These are phyloP conservation scores for Rosa rugosa DNA, from an alignment of 306 rosid species.

Conservation along the genomic window DNA sequence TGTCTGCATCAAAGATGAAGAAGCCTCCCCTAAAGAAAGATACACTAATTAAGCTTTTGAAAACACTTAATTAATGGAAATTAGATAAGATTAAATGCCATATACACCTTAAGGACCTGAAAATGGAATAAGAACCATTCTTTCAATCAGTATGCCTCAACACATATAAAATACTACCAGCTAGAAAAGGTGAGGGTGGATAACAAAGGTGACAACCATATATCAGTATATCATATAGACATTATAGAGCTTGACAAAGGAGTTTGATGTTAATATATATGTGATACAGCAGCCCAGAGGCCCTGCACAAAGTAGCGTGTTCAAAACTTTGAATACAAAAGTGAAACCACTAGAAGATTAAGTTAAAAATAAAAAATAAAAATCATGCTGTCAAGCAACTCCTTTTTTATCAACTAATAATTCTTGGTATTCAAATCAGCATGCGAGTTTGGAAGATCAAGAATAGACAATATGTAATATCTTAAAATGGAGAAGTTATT, in stretches of 20 bases:
- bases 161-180: neutral
- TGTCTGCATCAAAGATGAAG: constrained; percentile 30
- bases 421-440: neutral
- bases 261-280: neutral
- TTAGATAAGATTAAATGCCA: neutral
- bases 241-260: neutral
- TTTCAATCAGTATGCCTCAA: neutral
- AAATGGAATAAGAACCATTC: neutral
- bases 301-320: neutral
- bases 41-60: constrained; percentile 1
- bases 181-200: neutral
- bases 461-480: constrained; percentile 9
- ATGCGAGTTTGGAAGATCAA: neutral
- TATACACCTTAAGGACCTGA: neutral
- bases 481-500: constrained; percentile 36
- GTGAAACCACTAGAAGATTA: neutral
- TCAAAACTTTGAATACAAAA: neutral
- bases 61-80: neutral
- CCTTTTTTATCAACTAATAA: neutral
- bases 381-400: neutral
- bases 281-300: neutral
- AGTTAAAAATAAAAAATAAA: neutral
- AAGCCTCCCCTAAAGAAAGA: constrained; percentile 63
- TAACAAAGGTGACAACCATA: neutral
- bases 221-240: neutral